These are phyloP conservation scores for Thyridium curvatum DNA, from an alignment of 2,329 filamentous ascomycete genomes.

Conservation along the genomic window DNA sequence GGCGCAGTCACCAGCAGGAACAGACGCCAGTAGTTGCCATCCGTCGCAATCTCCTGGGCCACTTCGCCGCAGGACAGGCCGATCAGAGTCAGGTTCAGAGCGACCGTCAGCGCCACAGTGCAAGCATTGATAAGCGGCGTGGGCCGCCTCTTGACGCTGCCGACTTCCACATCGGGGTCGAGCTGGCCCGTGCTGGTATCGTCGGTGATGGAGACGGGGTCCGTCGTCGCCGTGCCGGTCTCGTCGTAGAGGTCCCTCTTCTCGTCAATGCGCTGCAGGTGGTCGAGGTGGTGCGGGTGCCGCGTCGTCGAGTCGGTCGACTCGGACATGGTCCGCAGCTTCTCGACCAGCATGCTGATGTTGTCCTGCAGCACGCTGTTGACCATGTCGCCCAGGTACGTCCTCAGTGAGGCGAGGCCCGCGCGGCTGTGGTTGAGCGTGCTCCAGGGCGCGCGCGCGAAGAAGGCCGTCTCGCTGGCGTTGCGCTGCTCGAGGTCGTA, in stretches of 20 bases:
- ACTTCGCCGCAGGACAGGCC: constrained; percentile 66
- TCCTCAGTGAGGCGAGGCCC: constrained; percentile 1
- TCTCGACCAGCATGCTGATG: constrained; percentile 2
- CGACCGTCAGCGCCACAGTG: constrained; percentile 4
- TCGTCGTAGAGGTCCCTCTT: background rate
- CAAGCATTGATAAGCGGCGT: constrained; percentile 3
- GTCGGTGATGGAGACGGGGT: no score
- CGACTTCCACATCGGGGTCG: background rate
- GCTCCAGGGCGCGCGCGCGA: background rate
- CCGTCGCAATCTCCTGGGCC: constrained; percentile 61
- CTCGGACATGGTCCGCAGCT: constrained; percentile 2
- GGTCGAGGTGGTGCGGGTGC: background rate
- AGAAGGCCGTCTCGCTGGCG: constrained; percentile 10
- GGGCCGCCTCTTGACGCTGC: constrained; percentile 2
- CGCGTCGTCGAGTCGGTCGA: background rate
- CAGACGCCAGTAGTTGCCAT: constrained; percentile 55
- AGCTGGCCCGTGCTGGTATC: no score
- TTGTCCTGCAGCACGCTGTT: constrained; percentile 3
- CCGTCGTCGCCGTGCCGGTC: no score
- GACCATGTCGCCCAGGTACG: constrained; percentile 2
- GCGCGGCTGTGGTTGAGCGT: constrained; percentile 1
- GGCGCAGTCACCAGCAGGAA: constrained; percentile 61
- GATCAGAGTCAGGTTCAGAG: constrained; percentile 23
- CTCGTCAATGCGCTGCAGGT: background rate
- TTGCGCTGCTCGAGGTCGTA: constrained; percentile 12